Evolutionary conservation across 352 stramenopile genomes (phyloP).

Genomic region (Plasmopara muralis): DNA sequence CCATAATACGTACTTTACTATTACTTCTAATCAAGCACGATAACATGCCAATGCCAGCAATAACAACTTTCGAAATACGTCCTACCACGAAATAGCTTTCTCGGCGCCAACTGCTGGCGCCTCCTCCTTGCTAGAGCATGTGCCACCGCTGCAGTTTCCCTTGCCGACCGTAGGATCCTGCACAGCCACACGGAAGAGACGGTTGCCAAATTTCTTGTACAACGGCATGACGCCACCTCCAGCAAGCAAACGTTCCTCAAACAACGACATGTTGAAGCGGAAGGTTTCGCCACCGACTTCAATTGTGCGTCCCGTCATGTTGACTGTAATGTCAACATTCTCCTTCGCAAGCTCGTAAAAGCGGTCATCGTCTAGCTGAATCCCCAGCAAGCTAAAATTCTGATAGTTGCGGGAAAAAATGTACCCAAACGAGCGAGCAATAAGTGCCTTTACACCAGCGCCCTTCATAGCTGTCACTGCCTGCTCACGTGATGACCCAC

Average conservation of each 20-base stretch:
- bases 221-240: conserved; percentile 82
- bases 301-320: conserved; percentile 79
- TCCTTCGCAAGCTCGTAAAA: conserved; percentile 81
- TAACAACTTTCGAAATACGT: neutral
- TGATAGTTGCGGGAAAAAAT: conserved; percentile 87
- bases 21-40: no score
- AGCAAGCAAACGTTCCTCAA: conserved; percentile 75
- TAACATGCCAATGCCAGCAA: no score
- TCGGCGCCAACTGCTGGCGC: conserved; percentile 25
- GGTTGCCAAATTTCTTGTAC: conserved; percentile 83
- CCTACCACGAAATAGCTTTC: conserved; percentile 61
- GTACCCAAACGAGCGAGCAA: conserved; percentile 81
- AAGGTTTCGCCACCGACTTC: conserved; percentile 68
- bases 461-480: conserved; percentile 78
- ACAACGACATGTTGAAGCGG: conserved; percentile 84
- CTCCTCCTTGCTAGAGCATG: conserved; percentile 34
- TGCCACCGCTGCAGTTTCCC: conserved; percentile 32
- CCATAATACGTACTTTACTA: no score
- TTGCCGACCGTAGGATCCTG: conserved; percentile 41
- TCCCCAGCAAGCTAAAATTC: conserved; percentile 80
- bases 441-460: conserved; percentile 71
- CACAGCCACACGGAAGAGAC: conserved; percentile 78
- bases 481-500: conserved; percentile 79
- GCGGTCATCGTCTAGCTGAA: conserved; percentile 66
- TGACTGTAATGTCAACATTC: conserved; percentile 67